Base-by-base conservation (phyloP, 1,139 yeast genomes). In the Suhomyces bribrorum region DNA sequence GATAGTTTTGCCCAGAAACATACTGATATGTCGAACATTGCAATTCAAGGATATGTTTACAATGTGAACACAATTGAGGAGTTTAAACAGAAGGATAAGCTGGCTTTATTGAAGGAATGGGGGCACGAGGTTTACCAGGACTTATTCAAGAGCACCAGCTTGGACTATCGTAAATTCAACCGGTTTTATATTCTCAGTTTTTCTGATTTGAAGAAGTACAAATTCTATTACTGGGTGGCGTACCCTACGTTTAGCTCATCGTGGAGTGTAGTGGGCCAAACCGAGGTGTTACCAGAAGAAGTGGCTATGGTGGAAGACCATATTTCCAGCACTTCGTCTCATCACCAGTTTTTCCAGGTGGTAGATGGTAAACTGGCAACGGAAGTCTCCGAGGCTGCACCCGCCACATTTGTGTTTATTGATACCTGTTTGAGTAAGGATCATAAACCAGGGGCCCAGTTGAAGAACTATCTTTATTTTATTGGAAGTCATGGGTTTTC, bases 191-290 rank as follows among this genome's bases (percentile, higher is more conserved):
- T 90, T 1, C 66, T 90, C 28, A 72, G 89, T 29, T 92, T 81
- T 62, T 84, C 95, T 3, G 98, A 94, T 59, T 73, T 92, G 57
- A 92, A 92, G 61, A 87, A 86, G 62, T 89, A 86, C 65, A 81
- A 77, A 52, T 92, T 86, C 56, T 85, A 78, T 53, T 90, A 90
- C 61, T 92, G 98, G 98, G 75, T 86, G 49, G 86, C 90, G 5
- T 81, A 80, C 48, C 97, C 97, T 0, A 67, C 77, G 0, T 61
- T 87, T 14, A 65, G 68, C 26, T 65, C 78, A 7, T 61, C 59
- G 16, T 77, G 80, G 84, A 45, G 16, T 4, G 39, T 59, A 7
- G 29, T 27, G 23, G 20, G 29, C 20, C 34, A 28, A 35, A 32
- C 26, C 8, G 24, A 11, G 29, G 29, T 31, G 5, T 7, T 15